phyloP scores from a whole-genome alignment of 1,284 basidiomycete species.

The Ustilago sp. region DNA sequence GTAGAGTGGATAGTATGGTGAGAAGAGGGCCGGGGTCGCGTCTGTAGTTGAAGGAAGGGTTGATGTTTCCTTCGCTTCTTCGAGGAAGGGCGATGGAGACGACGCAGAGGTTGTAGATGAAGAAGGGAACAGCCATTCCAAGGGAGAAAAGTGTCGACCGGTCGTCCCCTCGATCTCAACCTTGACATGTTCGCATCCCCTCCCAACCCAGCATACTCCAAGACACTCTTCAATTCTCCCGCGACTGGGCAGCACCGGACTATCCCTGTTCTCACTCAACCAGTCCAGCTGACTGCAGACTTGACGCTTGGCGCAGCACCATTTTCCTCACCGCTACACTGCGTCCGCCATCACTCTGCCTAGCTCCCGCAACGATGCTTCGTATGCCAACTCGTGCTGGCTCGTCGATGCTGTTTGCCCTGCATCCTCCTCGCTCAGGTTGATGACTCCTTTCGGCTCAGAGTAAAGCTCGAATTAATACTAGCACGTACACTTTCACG shows the following conservation, averaged over 20 bases:
- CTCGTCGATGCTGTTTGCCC: conserved; percentile 3
- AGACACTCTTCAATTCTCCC: conserved; percentile 42
- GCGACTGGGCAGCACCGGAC: conserved; percentile 74
- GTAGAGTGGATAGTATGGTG: conserved; percentile 16
- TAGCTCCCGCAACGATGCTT: conserved; percentile 54
- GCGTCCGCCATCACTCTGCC: conserved; percentile 55
- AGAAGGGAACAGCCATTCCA: conserved; percentile 15
- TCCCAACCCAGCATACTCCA: conserved; percentile 62
- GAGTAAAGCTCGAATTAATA: conserved; percentile 74
- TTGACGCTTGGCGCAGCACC: conserved; percentile 73
- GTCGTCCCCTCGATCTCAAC: conserved; percentile 47
- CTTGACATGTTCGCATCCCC: conserved; percentile 62
- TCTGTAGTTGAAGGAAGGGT: background rate
- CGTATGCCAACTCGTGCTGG: conserved; percentile 64
- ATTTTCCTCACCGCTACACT: conserved; percentile 40
- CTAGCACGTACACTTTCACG: conserved; percentile 76
- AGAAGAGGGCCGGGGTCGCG: background rate
- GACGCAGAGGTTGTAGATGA: background rate
- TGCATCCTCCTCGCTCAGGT: conserved; percentile 39
- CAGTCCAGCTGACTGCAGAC: conserved; percentile 85
- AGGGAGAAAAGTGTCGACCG: conserved; percentile 27
- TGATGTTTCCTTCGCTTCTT: conserved; percentile 2
- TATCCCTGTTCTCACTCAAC: conserved; percentile 83
- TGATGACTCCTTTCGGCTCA: conserved; percentile 28
- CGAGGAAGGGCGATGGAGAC: conserved; percentile 13